Conservation (phyloP, 2,329 filamentous ascomycete genomes). For the Elsinoe necatrix region DNA sequence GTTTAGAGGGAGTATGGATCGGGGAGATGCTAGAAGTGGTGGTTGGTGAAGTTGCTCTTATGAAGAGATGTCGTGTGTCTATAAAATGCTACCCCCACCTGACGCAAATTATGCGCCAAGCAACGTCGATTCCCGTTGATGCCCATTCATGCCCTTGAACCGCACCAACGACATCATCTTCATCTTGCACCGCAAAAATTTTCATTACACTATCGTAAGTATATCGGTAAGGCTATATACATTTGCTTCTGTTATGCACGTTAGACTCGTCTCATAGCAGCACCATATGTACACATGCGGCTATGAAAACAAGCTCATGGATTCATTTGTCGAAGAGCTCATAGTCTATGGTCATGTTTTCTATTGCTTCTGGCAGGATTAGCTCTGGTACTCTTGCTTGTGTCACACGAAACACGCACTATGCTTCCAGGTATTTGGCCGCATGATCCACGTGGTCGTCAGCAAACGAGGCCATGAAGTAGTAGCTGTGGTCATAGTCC, state of each 20-base stretch:
- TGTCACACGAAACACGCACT: conserved; percentile 31
- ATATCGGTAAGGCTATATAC: too few species aligned
- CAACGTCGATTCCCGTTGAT: background rate
- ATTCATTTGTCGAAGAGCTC: background rate
- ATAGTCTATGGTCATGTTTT: conserved; percentile 8
- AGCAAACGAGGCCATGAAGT: conserved; percentile 84
- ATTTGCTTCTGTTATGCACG: too few species aligned
- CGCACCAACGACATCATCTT: too few species aligned
- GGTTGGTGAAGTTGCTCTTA: background rate
- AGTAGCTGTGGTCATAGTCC: conserved; percentile 96
- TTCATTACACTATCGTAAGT: too few species aligned
- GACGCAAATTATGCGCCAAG: conserved; percentile 9
- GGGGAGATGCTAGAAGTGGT: background rate
- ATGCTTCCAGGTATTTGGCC: conserved; percentile 68
- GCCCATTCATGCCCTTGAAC: background rate
- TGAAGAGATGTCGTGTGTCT: background rate
- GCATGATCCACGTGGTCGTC: conserved; percentile 88
- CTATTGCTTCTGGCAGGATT: background rate
- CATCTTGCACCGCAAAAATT: too few species aligned
- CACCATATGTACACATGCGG: background rate
- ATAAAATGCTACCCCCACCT: conserved; percentile 2
- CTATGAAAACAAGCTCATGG: background rate
- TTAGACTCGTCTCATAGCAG: background rate
- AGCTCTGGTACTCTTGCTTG: background rate
- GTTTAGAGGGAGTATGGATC: background rate